Percentiles rank a stretch among this genome's conserved stretches.
Evolutionary conservation across 306 rosid species (phyloP).

Genomic region (Corylus americana): DNA sequence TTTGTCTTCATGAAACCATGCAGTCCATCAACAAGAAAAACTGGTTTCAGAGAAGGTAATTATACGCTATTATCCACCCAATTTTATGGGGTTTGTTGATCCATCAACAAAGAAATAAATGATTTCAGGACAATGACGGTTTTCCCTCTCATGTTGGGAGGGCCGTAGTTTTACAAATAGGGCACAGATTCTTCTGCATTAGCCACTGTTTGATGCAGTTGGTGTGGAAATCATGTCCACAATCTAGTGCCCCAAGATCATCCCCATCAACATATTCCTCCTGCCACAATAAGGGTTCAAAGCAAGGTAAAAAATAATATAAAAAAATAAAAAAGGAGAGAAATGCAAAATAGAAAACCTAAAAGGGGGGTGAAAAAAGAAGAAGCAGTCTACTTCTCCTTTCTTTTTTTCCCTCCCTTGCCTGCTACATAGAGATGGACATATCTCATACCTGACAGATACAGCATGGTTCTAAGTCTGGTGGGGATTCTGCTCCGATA

Average conservation of each 20-base stretch:
- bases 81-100: conserved; percentile 14
- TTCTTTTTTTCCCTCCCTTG: not conserved
- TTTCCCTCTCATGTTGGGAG: conserved; percentile 51
- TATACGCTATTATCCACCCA: conserved; percentile 18
- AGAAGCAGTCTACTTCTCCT: not conserved
- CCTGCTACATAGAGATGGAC: not conserved
- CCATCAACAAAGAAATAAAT: conserved; percentile 24
- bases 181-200: conserved; percentile 81
- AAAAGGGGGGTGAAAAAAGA: too few species aligned
- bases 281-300: conserved; percentile 37
- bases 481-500: conserved; percentile 33
- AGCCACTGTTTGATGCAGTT: conserved; percentile 86
- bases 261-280: conserved; percentile 68
- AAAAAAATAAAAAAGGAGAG: not conserved
- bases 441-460: conserved; percentile 66
- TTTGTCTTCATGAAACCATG: conserved; percentile 19
- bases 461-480: conserved; percentile 77
- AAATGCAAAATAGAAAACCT: not conserved
- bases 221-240: conserved; percentile 87
- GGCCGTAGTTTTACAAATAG: conserved; percentile 84
- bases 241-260: conserved; percentile 68
- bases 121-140: conserved; percentile 21
- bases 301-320: not conserved
- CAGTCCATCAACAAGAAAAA: conserved; percentile 18
- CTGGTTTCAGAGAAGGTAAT: conserved; percentile 15